Percentiles rank a stretch among this genome's conserved stretches.
phyloP scores from a whole-genome alignment of 2,329 filamentous ascomycete genomes.

The Ascochyta koolunga region DNA sequence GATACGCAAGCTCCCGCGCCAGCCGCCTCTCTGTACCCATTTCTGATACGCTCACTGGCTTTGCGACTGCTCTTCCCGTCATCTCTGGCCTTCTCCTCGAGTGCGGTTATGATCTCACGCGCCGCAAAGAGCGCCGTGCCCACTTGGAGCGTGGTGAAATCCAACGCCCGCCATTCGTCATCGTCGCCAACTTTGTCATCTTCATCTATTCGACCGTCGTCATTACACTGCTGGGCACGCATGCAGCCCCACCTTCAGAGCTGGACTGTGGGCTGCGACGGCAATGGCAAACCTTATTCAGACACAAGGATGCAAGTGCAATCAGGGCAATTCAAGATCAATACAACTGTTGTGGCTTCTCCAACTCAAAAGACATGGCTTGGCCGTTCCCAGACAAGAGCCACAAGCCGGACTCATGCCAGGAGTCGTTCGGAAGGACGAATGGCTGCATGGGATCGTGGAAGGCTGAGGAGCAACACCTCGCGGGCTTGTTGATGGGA shows the following conservation, averaged over 20 bases:
- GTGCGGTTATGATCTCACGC: conserved; percentile 44
- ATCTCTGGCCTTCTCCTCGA: conserved; percentile 53
- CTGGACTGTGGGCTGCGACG: conserved; percentile 62
- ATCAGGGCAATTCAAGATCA: conserved; percentile 69
- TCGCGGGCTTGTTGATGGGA: conserved; percentile 61
- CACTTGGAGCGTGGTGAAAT: conserved; percentile 41
- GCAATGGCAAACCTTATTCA: conserved; percentile 63
- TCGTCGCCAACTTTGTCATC: conserved; percentile 48
- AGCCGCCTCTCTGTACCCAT: conserved; percentile 51
- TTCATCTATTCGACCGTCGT: conserved; percentile 52
- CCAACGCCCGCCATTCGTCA: conserved; percentile 43
- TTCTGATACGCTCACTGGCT: conserved; percentile 48
- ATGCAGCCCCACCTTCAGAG: conserved; percentile 47
- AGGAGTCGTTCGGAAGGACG: conserved; percentile 54
- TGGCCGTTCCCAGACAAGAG: conserved; percentile 63
- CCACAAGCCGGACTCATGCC: conserved; percentile 50
- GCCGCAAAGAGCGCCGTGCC: conserved; percentile 37
- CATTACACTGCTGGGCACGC: conserved; percentile 54
- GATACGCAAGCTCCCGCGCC: conserved; percentile 39
- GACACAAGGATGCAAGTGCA: conserved; percentile 55
- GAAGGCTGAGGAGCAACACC: conserved; percentile 60
- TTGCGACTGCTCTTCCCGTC: conserved; percentile 51
- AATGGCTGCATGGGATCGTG: conserved; percentile 61
- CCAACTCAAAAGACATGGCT: conserved; percentile 62
- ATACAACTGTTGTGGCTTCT: conserved; percentile 71